Evolutionary conservation across 495 filamentous ascomycete species (phyloP).

Genomic region (Penicillium flavigenum): DNA sequence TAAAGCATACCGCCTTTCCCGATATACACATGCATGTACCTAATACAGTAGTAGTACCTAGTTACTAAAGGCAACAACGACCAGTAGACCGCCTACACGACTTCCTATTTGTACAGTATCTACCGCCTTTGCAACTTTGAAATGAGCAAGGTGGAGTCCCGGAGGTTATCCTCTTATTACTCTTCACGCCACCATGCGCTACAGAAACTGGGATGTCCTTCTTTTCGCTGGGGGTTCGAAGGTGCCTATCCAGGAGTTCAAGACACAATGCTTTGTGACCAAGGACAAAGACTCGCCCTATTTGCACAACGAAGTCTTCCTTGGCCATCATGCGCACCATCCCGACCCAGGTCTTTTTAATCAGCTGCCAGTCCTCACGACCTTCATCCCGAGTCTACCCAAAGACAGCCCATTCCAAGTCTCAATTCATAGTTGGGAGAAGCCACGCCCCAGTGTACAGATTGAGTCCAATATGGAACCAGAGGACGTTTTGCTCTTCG

Average conservation of each 20-base stretch:
- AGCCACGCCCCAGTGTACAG: constrained; percentile 60
- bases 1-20: too few species aligned
- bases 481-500: constrained; percentile 61
- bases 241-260: constrained; percentile 82
- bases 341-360: constrained; percentile 35
- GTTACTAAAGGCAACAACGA: not conserved
- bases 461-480: constrained; percentile 60
- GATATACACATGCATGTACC: too few species aligned
- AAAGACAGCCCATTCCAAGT: constrained; percentile 64
- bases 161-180: constrained; percentile 14
- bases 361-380: constrained; percentile 68
- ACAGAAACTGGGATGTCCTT: constrained; percentile 82
- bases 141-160: not conserved
- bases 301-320: constrained; percentile 32
- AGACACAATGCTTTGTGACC: constrained; percentile 74
- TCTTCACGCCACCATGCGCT: constrained; percentile 60
- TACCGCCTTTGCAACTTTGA: not conserved
- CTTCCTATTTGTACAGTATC: too few species aligned
- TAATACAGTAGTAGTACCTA: too few species aligned
- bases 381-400: constrained; percentile 70
- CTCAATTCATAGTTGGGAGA: constrained; percentile 81
- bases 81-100: too few species aligned
- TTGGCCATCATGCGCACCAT: constrained; percentile 28
- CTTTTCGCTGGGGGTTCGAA: constrained; percentile 66
- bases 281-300: constrained; percentile 55